Percentiles rank a stretch among this genome's conserved stretches.
These are phyloP conservation scores for Plasmodium fragile DNA, from an alignment of 169 alveolate species.

Conservation along the genomic window DNA sequence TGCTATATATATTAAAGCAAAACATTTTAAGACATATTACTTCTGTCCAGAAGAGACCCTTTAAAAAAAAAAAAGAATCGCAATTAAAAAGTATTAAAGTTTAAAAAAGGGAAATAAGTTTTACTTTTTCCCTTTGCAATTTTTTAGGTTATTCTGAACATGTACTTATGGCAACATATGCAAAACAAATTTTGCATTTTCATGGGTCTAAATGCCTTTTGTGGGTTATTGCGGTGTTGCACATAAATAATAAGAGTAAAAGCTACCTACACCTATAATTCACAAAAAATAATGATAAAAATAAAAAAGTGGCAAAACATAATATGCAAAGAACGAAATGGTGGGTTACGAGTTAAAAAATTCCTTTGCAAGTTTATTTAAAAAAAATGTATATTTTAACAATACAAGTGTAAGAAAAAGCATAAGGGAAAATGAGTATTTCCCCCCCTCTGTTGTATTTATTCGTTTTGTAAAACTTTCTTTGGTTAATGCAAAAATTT, in stretches of 20 bases:
- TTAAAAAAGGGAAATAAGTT: neutral
- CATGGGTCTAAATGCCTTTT: neutral
- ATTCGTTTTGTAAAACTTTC: conserved; percentile 3
- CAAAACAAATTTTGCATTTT: neutral
- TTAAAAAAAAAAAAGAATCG: neutral
- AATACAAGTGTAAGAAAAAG: neutral
- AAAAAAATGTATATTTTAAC: neutral
- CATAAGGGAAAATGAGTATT: neutral
- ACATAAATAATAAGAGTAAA: neutral
- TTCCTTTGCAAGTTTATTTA: neutral
- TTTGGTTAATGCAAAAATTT: neutral
- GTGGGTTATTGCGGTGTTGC: neutral
- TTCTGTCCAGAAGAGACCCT: neutral
- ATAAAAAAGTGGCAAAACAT: neutral
- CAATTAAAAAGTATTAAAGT: neutral
- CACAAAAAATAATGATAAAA: neutral
- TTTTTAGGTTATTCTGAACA: neutral
- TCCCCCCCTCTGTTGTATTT: neutral
- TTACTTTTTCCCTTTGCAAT: neutral
- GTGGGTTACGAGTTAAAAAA: neutral
- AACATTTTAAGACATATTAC: neutral
- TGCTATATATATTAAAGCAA: neutral
- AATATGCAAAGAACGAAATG: neutral
- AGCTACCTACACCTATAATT: neutral
- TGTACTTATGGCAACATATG: neutral